phyloP scores from a whole-genome alignment of 345 rosid genomes.

The Anacardium occidentale region DNA sequence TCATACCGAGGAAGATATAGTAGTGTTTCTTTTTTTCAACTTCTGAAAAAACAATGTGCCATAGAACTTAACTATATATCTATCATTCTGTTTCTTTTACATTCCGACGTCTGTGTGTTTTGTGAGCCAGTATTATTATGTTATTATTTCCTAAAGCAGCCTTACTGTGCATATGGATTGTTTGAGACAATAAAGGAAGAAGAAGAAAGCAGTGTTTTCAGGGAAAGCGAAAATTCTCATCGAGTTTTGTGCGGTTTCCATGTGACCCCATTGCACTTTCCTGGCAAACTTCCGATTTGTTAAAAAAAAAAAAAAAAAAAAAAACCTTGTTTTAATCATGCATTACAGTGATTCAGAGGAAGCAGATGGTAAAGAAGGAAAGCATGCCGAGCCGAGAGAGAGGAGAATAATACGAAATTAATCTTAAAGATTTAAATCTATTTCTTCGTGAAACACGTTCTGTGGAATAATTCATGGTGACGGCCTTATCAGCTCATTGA shows the following conservation, averaged over 20 bases:
- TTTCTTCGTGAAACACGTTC: not conserved
- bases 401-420: not conserved
- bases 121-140: constrained; percentile 8
- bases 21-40: constrained; percentile 5
- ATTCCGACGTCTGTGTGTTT: not conserved
- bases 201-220: constrained; percentile 11
- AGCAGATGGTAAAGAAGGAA: not conserved
- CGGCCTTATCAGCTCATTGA: too few relatives aligned
- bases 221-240: constrained; percentile 15
- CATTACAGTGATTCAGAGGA: not conserved
- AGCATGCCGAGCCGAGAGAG: not conserved
- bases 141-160: not conserved
- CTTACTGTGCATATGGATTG: not conserved
- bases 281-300: too few relatives aligned
- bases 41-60: not conserved
- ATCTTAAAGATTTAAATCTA: not conserved
- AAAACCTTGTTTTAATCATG: too few relatives aligned
- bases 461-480: not conserved
- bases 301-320: too few relatives aligned
- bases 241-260: constrained; percentile 2
- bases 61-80: not conserved
- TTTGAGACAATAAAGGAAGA: not conserved
- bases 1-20: constrained; percentile 37
- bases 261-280: constrained; percentile 6
- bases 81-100: not conserved